phyloP scores from a whole-genome alignment of 257 asterid genomes.

The Schizonepeta tenuifolia region DNA sequence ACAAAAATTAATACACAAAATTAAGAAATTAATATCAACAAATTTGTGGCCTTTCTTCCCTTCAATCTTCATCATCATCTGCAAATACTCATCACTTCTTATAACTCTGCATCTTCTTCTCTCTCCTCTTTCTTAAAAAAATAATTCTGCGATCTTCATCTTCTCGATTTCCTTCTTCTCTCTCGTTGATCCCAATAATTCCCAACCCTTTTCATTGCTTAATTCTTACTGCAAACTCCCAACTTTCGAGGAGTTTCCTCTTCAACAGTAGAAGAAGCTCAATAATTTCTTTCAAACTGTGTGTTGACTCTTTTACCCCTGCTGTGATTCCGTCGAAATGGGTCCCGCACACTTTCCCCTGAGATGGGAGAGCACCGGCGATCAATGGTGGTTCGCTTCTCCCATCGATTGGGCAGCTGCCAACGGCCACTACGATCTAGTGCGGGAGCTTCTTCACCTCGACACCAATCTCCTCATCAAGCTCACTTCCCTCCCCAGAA shows the following conservation, averaged over 20 bases:
- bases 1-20: conserved; percentile 22
- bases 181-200: conserved; percentile 35
- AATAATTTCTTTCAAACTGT: neutral
- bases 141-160: neutral
- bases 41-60: conserved; percentile 36
- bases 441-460: conserved; percentile 71
- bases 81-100: conserved; percentile 19
- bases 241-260: conserved; percentile 19
- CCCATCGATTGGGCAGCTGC: conserved; percentile 99
- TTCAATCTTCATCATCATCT: conserved; percentile 39
- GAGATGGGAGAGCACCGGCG: conserved; percentile 91
- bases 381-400: conserved; percentile 98
- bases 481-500: conserved; percentile 78
- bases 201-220: conserved; percentile 28
- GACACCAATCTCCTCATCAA: conserved; percentile 86
- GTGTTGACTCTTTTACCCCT: neutral
- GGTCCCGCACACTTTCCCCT: conserved; percentile 63
- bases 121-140: neutral
- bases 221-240: conserved; percentile 4
- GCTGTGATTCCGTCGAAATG: neutral
- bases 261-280: neutral
- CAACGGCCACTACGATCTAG: conserved; percentile 88
- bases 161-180: conserved; percentile 21
- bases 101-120: conserved; percentile 13
- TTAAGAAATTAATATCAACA: conserved; percentile 6